Evolutionary conservation across 768 basidiomycete genomes (phyloP), one percentile per base, ranked within the genome.

Genomic region (Lactarius deliciosus): DNA sequence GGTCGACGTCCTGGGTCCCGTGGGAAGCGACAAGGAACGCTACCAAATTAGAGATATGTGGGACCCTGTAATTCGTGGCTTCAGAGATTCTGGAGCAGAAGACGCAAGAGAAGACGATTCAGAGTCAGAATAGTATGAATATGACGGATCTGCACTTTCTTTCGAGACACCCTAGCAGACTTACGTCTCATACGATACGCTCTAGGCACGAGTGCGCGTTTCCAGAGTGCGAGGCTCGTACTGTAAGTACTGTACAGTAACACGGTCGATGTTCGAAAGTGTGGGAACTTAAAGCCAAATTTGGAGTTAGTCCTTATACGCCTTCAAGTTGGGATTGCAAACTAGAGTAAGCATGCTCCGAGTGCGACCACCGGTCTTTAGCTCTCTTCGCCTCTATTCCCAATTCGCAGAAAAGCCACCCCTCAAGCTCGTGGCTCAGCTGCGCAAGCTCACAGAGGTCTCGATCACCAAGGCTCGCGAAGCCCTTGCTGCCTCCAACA

Each of bases 381-480:
- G 41, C 20, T 53, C 75, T 59, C 65, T 76, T 63, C 77, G 81
- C 47, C 71, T 74, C 67, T 90, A 89, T 75, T 87, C 89, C 18
- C 83, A 86, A 5, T 63, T 76, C 28, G 53, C 77, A 4, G 71
- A 77, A 62, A 92, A 89, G 73, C 81, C 88, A 0, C 83, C 91
- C 15, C 75, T 93, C 40, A 86, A 88, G 63, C 86, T 96, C 63
- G 88, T 98, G 69, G 90, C 91, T 1, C 87, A 94, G 75, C 84
- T 98, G 50, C 86, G 96, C 69, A 92, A 91, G 76, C 81, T 82
- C 72, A 90, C 84, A 55, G 86, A 88, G 58, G 91, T 94, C 58
- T 92, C 95, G 9, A 86, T 98, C 70, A 81, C 83, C 55, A 94
- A 94, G 79, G 96, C 96, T 36, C 86, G 90, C 43, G 91, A 96